phyloP scores from a whole-genome alignment of 306 rosid genomes.

The Cotoneaster glaucophyllus region DNA sequence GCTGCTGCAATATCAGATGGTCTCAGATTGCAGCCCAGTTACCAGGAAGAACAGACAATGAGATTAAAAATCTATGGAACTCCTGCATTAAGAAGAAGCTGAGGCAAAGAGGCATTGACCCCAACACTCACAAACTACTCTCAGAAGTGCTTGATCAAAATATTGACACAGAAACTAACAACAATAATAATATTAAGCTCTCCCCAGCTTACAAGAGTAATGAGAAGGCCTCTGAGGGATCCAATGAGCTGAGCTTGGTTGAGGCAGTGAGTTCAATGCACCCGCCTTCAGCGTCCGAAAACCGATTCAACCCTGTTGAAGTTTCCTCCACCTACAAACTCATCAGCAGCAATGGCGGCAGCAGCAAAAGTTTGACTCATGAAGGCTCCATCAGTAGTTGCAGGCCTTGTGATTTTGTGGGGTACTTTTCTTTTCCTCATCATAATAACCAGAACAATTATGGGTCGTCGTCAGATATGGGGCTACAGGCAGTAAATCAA shows the following conservation, averaged over 20 bases:
- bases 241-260: constrained; percentile 32
- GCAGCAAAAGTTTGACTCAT: constrained; percentile 23
- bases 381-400: constrained; percentile 35
- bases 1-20: constrained; percentile 46
- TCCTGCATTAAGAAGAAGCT: constrained; percentile 92
- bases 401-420: constrained; percentile 44
- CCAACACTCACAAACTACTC: constrained; percentile 76
- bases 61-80: constrained; percentile 89
- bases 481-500: constrained; percentile 26
- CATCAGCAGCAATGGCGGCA: constrained; percentile 11
- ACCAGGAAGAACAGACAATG: constrained; percentile 93
- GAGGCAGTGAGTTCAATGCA: constrained; percentile 25
- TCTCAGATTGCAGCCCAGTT: constrained; percentile 92
- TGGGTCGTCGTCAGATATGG: constrained; percentile 25
- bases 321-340: constrained; percentile 28
- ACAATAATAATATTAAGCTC: background rate
- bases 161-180: constrained; percentile 18
- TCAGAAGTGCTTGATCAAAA: constrained; percentile 26
- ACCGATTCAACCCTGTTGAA: constrained; percentile 30
- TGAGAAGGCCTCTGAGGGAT: constrained; percentile 49
- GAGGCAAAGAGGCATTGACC: constrained; percentile 84
- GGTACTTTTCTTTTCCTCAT: constrained; percentile 49
- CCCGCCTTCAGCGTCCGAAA: constrained; percentile 3
- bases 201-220: constrained; percentile 24
- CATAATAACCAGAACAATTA: constrained; percentile 32